Evolutionary conservation across 2,329 filamentous ascomycete species (phyloP).

Genomic region (Tolypocladium endophyticum): DNA sequence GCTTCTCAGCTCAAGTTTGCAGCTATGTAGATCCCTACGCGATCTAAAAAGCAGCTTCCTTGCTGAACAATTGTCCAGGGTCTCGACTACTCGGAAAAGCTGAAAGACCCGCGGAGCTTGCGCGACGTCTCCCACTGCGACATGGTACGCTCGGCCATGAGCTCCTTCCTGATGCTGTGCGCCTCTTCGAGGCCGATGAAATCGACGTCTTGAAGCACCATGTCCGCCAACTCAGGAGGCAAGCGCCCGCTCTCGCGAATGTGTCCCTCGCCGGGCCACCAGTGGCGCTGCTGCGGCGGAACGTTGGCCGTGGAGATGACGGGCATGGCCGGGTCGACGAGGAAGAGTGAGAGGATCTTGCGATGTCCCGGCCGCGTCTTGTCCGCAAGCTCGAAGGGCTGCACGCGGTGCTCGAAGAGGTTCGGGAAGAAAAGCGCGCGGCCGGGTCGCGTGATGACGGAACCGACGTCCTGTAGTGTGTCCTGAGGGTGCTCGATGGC

Average conservation of each 20-base stretch:
- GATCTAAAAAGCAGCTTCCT: neutral
- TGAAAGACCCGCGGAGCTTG: slow-evolving; percentile 4
- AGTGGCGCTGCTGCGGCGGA: slow-evolving; percentile 30
- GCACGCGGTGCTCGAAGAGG: slow-evolving; percentile 38
- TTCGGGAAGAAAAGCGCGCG: slow-evolving; percentile 48
- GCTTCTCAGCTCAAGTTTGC: neutral
- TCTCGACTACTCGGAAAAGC: slow-evolving; percentile 14
- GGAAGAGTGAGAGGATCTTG: slow-evolving; percentile 48
- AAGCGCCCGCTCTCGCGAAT: neutral
- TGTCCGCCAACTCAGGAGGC: neutral
- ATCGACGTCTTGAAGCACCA: neutral
- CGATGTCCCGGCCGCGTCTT: slow-evolving; percentile 42
- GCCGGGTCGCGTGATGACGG: slow-evolving; percentile 32
- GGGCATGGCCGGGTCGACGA: slow-evolving; percentile 44
- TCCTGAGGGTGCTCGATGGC: slow-evolving; percentile 12
- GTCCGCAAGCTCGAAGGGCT: slow-evolving; percentile 41
- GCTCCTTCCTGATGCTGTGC: slow-evolving; percentile 10
- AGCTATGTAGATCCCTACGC: neutral
- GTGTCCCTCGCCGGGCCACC: slow-evolving; percentile 16
- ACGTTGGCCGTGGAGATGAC: slow-evolving; percentile 32
- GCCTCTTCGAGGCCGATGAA: slow-evolving; percentile 10
- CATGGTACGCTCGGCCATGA: slow-evolving; percentile 16
- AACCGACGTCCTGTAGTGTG: slow-evolving; percentile 29
- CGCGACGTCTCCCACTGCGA: slow-evolving; percentile 2
- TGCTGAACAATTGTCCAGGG: no score